phyloP scores from a whole-genome alignment of 2,329 filamentous ascomycete species.

The Diaporthe citri region DNA sequence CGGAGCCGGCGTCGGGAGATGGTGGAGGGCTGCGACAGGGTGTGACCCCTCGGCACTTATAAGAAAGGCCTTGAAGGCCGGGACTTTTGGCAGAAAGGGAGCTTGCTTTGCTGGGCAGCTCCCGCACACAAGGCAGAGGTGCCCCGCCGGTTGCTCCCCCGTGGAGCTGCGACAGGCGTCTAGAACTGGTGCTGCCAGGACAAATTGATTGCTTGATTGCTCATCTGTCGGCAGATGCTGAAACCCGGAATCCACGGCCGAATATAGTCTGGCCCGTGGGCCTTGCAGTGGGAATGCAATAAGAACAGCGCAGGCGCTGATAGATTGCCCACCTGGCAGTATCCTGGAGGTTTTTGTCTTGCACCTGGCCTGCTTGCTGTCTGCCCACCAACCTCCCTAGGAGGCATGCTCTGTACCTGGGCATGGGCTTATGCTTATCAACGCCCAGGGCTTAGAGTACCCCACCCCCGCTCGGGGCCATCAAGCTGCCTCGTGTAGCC shows the following conservation, averaged over 20 bases:
- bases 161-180: neutral
- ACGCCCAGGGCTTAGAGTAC: neutral
- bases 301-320: neutral
- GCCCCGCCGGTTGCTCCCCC: constrained; percentile 20
- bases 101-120: constrained; percentile 8
- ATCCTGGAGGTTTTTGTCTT: no score
- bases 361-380: neutral
- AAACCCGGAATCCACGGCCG: neutral
- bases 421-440: neutral
- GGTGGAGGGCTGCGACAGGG: constrained; percentile 18
- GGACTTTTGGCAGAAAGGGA: constrained; percentile 6
- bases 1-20: constrained; percentile 30
- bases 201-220: constrained; percentile 7
- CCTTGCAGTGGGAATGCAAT: neutral
- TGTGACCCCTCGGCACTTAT: constrained; percentile 25
- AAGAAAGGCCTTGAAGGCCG: neutral
- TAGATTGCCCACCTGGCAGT: neutral
- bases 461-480: neutral
- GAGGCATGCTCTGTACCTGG: no score
- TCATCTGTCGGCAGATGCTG: constrained; percentile 17
- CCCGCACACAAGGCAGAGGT: neutral
- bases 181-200: neutral
- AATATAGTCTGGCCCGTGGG: neutral
- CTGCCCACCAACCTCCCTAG: no score
- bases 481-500: neutral